These are phyloP conservation scores for Colletotrichum graminicola DNA, from an alignment of 2,329 filamentous ascomycete genomes.

Conservation along the genomic window DNA sequence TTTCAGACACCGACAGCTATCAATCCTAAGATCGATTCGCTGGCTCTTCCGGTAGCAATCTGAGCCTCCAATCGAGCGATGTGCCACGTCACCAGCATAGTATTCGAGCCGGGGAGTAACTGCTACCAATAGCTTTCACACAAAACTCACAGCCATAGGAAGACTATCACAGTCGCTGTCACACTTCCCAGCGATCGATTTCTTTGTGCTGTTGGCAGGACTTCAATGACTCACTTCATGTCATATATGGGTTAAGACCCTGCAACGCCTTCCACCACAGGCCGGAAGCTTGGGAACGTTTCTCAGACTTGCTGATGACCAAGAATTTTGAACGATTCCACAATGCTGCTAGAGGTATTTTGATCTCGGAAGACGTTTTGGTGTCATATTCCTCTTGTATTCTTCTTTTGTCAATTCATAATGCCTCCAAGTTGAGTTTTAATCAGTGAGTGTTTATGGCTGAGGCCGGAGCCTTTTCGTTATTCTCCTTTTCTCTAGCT, in stretches of 20 bases:
- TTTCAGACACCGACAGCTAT: conserved; percentile 44
- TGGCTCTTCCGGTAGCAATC: conserved; percentile 46
- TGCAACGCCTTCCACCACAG: conserved; percentile 29
- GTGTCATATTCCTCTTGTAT: background rate
- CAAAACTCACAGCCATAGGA: background rate
- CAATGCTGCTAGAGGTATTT: background rate
- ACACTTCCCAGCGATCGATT: conserved; percentile 49
- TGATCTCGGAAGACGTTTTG: background rate
- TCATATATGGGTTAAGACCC: background rate
- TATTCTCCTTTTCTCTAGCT: no score
- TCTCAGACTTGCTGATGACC: conserved; percentile 6
- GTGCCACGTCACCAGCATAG: conserved; percentile 45
- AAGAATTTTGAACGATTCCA: no score
- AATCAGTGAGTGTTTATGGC: no score
- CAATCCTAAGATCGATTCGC: conserved; percentile 45
- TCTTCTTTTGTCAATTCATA: no score
- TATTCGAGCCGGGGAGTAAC: conserved; percentile 45
- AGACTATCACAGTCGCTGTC: conserved; percentile 47
- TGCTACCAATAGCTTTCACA: background rate
- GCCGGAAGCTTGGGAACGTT: conserved; percentile 48
- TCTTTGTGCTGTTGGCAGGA: conserved; percentile 47
- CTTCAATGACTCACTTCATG: background rate
- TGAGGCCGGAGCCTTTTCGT: no score
- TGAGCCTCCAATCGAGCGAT: conserved; percentile 44
- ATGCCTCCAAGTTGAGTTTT: no score